A percentile compares a stretch with the other conserved stretches of the same genome.
These are phyloP conservation scores for Termitomyces sp. DNA, from an alignment of 768 basidiomycete genomes.

Conservation along the genomic window DNA sequence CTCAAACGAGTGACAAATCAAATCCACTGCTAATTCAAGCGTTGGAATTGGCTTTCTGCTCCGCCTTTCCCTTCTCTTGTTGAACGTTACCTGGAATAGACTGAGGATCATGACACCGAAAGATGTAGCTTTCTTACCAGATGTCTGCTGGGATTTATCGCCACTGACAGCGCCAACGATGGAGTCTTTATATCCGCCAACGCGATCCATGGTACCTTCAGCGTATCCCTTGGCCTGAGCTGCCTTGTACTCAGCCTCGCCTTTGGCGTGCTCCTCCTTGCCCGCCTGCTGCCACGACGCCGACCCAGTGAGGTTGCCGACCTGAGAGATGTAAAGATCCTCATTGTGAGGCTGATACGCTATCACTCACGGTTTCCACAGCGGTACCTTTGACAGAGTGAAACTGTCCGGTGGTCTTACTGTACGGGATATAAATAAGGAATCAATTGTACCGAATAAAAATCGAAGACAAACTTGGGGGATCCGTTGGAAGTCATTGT, in stretches of 20 bases:
- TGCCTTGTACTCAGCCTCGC: conserved; percentile 46
- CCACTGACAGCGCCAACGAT: conserved; percentile 49
- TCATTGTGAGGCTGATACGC: too few relatives aligned
- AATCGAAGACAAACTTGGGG: conserved; percentile 13
- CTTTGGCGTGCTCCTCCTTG: conserved; percentile 46
- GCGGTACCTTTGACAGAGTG: conserved; percentile 38
- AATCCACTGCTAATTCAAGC: background rate
- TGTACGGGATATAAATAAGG: conserved; percentile 9
- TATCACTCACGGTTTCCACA: conserved; percentile 18
- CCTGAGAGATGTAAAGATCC: background rate
- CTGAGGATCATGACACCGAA: too few relatives aligned
- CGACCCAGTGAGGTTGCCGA: conserved; percentile 46
- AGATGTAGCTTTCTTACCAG: conserved; percentile 24
- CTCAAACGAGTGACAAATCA: too few relatives aligned
- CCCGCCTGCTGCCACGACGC: conserved; percentile 41
- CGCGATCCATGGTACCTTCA: conserved; percentile 41
- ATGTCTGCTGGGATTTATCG: conserved; percentile 38
- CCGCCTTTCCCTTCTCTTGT: conserved; percentile 23
- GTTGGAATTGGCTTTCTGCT: conserved; percentile 18
- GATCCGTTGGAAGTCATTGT: conserved; percentile 17
- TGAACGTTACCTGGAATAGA: conserved; percentile 34
- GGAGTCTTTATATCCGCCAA: conserved; percentile 42
- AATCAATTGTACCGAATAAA: background rate
- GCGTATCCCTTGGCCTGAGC: conserved; percentile 46
- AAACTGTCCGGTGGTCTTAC: conserved; percentile 38